phyloP scores from a whole-genome alignment of 2,329 filamentous ascomycete species.

The Calycina herbarum region DNA sequence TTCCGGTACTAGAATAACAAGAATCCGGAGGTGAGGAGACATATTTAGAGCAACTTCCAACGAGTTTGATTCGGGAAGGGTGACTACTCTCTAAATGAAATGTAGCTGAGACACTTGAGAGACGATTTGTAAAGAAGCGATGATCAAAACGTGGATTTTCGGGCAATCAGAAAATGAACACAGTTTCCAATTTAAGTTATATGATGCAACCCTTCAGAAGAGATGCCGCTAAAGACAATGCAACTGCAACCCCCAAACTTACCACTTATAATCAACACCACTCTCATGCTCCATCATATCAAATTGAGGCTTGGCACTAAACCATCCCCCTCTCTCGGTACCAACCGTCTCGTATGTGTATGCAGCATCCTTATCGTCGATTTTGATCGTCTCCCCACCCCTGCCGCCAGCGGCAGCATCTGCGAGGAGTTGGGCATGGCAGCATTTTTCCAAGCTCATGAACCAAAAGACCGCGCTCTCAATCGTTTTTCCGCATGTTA shows the following conservation, averaged over 20 bases:
- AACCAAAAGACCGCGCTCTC: conserved; percentile 57
- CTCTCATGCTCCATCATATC: conserved; percentile 64
- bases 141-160: too few species aligned
- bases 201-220: not conserved
- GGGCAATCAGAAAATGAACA: too few species aligned
- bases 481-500: conserved; percentile 51
- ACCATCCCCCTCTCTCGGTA: conserved; percentile 62
- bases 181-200: not conserved
- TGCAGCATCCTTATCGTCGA: conserved; percentile 65
- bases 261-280: conserved; percentile 36
- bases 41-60: too few species aligned
- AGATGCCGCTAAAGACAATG: not conserved
- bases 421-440: conserved; percentile 51
- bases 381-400: conserved; percentile 64
- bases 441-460: conserved; percentile 50
- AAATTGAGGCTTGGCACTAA: conserved; percentile 70
- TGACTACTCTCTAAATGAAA: too few species aligned
- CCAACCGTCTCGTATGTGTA: conserved; percentile 69
- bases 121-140: too few species aligned
- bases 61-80: too few species aligned
- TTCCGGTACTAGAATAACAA: too few species aligned
- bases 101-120: too few species aligned
- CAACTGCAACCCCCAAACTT: not conserved
- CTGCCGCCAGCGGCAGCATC: conserved; percentile 61
- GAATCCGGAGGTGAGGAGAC: too few species aligned